Conservation (phyloP, 2,329 filamentous ascomycete species). For the Neofusicoccum laricinum region DNA sequence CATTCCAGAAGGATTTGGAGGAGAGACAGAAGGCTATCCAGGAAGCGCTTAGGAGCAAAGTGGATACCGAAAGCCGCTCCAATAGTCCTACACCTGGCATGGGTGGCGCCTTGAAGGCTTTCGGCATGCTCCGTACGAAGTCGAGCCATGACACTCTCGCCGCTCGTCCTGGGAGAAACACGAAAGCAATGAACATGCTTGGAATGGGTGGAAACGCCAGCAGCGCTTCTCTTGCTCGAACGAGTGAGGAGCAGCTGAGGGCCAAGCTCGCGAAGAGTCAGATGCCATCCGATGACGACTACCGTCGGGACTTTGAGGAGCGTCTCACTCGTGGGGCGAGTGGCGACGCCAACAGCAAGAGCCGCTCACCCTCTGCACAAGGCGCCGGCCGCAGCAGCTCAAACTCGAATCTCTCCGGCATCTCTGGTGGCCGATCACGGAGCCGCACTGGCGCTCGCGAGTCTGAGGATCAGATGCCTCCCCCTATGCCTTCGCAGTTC, state of each 20-base stretch:
- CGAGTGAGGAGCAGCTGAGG: conserved; percentile 13
- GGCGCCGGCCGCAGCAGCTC: conserved; percentile 51
- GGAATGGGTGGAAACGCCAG: conserved; percentile 51
- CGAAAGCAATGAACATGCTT: conserved; percentile 62
- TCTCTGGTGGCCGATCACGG: conserved; percentile 48
- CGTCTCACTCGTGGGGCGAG: conserved; percentile 32
- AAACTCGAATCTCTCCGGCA: conserved; percentile 50
- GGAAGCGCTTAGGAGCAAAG: conserved; percentile 68
- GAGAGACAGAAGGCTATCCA: conserved; percentile 68
- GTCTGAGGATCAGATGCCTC: conserved; percentile 41
- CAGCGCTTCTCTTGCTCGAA: conserved; percentile 31
- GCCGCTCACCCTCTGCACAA: conserved; percentile 36
- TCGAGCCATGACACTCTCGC: conserved; percentile 65
- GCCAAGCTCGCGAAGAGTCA: background rate
- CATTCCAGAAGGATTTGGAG: conserved; percentile 71
- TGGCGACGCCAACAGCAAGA: conserved; percentile 31
- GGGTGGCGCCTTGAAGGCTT: conserved; percentile 50
- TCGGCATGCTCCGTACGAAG: conserved; percentile 65
- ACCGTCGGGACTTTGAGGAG: conserved; percentile 31
- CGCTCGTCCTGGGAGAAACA: conserved; percentile 45
- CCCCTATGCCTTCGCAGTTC: conserved; percentile 35
- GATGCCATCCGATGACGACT: conserved; percentile 21
- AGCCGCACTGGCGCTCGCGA: conserved; percentile 53
- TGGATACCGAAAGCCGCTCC: conserved; percentile 56
- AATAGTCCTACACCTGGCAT: conserved; percentile 33